These are phyloP conservation scores for Casuarina cunninghamiana DNA, from an alignment of 306 rosid species.

Conservation along the genomic window DNA sequence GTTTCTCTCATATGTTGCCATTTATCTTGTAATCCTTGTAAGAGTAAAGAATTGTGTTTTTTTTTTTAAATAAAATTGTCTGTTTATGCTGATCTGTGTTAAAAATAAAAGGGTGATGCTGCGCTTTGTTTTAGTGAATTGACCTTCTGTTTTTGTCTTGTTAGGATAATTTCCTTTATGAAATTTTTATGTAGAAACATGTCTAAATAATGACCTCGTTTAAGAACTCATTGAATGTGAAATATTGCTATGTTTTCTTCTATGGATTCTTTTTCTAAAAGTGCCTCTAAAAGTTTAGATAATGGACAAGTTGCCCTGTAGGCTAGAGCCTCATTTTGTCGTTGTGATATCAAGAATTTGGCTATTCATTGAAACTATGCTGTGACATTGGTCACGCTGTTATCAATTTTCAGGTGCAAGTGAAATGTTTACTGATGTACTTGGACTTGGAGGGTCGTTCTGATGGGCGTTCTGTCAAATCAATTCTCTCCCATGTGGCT, in stretches of 20 bases:
- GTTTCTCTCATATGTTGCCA: neutral
- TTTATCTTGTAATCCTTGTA: neutral
- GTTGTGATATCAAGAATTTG: neutral
- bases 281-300: constrained; percentile 21
- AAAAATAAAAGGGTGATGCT: neutral
- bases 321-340: constrained; percentile 9
- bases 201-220: neutral
- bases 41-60: too few relatives aligned
- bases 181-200: constrained; percentile 5
- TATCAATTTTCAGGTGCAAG: constrained; percentile 68
- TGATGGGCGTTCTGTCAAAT: constrained; percentile 89
- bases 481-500: constrained; percentile 93
- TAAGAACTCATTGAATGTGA: neutral
- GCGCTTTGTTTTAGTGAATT: neutral
- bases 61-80: too few relatives aligned
- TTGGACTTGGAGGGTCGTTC: constrained; percentile 99
- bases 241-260: neutral
- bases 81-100: too few relatives aligned
- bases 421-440: constrained; percentile 68
- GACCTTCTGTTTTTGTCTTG: neutral
- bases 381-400: constrained; percentile 10
- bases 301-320: neutral
- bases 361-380: constrained; percentile 6
- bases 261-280: neutral
- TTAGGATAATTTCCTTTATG: neutral